Percentiles rank a stretch among this genome's conserved stretches.
Conservation (phyloP, 805 yeast species). For the Starmerella potacharoeniae region DNA sequence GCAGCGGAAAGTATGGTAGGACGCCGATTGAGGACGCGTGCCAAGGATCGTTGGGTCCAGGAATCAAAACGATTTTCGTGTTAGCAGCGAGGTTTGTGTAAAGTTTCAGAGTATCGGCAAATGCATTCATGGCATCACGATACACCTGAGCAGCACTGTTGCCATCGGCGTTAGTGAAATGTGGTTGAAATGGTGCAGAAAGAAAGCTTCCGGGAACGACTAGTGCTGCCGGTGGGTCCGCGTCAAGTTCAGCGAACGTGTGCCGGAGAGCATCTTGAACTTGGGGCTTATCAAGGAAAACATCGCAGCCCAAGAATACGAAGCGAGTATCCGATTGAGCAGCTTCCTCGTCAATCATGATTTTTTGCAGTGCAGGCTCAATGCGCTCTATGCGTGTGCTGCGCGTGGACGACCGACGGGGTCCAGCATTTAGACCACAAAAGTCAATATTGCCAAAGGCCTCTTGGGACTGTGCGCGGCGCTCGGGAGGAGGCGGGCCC, state of each 20-base stretch:
- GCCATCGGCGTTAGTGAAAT: conserved; percentile 9
- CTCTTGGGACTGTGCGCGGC: conserved; percentile 51
- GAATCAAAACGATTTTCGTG: conserved; percentile 59
- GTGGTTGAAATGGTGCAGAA: conserved; percentile 49
- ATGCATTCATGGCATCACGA: conserved; percentile 52
- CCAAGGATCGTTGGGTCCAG: conserved; percentile 95
- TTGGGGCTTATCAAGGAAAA: conserved; percentile 49
- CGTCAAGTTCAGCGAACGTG: conserved; percentile 45
- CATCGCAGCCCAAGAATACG: conserved; percentile 63
- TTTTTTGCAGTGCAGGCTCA: conserved; percentile 47
- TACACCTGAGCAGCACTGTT: conserved; percentile 43
- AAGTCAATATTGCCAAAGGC: conserved; percentile 74
- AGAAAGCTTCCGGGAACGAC: conserved; percentile 74
- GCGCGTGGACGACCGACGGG: conserved; percentile 4
- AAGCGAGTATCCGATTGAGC: conserved; percentile 46
- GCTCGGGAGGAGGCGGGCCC: conserved; percentile 83
- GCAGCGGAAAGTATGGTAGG: conserved; percentile 69
- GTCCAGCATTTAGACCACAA: conserved; percentile 35
- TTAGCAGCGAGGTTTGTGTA: conserved; percentile 43
- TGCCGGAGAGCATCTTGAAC: conserved; percentile 55
- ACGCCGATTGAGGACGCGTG: conserved; percentile 49
- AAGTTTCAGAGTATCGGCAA: conserved; percentile 53
- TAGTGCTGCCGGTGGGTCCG: conserved; percentile 54
- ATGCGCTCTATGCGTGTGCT: conserved; percentile 35
- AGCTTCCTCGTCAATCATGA: conserved; percentile 41